A percentile compares a stretch with the other conserved stretches of the same genome.
phyloP scores from a whole-genome alignment of 2,329 filamentous ascomycete species.

The Trichoderma breve region DNA sequence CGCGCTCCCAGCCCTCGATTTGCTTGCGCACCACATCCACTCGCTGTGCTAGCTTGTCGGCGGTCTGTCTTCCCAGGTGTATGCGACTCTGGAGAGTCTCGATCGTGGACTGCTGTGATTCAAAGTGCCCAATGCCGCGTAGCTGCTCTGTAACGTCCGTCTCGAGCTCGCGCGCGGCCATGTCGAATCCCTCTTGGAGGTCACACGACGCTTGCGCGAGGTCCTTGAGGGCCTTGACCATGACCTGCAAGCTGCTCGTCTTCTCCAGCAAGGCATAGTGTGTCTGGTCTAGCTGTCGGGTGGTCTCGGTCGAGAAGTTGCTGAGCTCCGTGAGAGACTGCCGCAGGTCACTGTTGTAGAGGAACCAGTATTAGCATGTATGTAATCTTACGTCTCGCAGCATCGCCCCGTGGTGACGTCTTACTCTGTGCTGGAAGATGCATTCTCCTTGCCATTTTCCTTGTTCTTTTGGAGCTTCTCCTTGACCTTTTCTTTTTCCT shows the following conservation, averaged over 20 bases:
- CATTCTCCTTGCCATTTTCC: conserved; percentile 23
- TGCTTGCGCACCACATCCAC: conserved; percentile 62
- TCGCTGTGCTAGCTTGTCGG: conserved; percentile 58
- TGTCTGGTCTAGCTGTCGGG: conserved; percentile 66
- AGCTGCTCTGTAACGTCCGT: conserved; percentile 61
- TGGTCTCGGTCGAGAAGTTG: conserved; percentile 60
- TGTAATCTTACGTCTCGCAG: background rate
- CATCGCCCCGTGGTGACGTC: conserved; percentile 14
- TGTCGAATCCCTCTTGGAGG: conserved; percentile 57
- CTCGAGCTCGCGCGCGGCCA: conserved; percentile 58
- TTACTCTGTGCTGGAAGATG: conserved; percentile 35
- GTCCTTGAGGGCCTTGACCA: conserved; percentile 62
- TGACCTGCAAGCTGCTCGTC: conserved; percentile 61
- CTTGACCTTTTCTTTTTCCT: conserved; percentile 24
- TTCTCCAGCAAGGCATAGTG: conserved; percentile 74
- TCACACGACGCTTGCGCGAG: conserved; percentile 61
- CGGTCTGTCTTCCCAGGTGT: conserved; percentile 55
- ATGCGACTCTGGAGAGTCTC: conserved; percentile 61
- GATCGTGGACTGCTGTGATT: conserved; percentile 63
- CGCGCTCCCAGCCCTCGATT: conserved; percentile 66
- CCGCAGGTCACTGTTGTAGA: conserved; percentile 45
- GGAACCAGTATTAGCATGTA: background rate
- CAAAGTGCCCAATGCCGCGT: conserved; percentile 59
- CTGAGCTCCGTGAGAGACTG: conserved; percentile 55
- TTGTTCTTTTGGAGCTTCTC: conserved; percentile 39